Percentiles rank a stretch among this genome's conserved stretches.
phyloP scores from a whole-genome alignment of 495 filamentous ascomycete species.

The Cercophora scortea region DNA sequence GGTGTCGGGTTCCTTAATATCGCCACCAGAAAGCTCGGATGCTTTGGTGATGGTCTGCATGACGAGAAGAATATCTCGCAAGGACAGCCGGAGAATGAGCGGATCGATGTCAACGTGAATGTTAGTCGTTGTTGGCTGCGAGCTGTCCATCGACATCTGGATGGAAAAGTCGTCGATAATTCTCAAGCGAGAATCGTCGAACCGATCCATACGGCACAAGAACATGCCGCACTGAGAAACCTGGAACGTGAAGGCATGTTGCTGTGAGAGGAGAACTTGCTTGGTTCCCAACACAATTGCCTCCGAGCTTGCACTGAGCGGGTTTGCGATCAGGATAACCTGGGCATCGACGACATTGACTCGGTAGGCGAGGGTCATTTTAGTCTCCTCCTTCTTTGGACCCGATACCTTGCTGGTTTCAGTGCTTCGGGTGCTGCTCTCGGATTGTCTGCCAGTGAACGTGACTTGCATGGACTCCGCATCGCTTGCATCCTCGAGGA shows the following conservation, averaged over 20 bases:
- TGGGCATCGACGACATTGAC: conserved; percentile 94
- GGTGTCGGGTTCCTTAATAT: conserved; percentile 31
- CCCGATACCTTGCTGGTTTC: not conserved
- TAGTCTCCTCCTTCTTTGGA: conserved; percentile 27
- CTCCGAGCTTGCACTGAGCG: conserved; percentile 78
- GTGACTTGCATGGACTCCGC: conserved; percentile 40
- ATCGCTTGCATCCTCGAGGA: conserved; percentile 53
- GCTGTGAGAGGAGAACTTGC: conserved; percentile 84
- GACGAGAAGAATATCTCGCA: conserved; percentile 89
- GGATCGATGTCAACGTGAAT: conserved; percentile 87
- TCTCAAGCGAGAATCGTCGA: conserved; percentile 75
- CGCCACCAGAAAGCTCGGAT: conserved; percentile 68
- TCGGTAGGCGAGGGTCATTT: conserved; percentile 77
- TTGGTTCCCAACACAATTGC: conserved; percentile 94
- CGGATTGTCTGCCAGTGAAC: conserved; percentile 21
- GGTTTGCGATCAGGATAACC: conserved; percentile 91
- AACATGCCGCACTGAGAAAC: conserved; percentile 95
- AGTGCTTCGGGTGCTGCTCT: conserved; percentile 11
- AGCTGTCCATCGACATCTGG: conserved; percentile 80
- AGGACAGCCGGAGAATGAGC: conserved; percentile 81
- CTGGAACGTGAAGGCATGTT: conserved; percentile 89
- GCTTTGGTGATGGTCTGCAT: conserved; percentile 90
- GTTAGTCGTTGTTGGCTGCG: conserved; percentile 59
- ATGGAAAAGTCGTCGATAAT: conserved; percentile 95
- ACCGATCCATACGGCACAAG: conserved; percentile 94